Conservation (phyloP, 495 filamentous ascomycete genomes). For the Sordaria brevicollis region DNA sequence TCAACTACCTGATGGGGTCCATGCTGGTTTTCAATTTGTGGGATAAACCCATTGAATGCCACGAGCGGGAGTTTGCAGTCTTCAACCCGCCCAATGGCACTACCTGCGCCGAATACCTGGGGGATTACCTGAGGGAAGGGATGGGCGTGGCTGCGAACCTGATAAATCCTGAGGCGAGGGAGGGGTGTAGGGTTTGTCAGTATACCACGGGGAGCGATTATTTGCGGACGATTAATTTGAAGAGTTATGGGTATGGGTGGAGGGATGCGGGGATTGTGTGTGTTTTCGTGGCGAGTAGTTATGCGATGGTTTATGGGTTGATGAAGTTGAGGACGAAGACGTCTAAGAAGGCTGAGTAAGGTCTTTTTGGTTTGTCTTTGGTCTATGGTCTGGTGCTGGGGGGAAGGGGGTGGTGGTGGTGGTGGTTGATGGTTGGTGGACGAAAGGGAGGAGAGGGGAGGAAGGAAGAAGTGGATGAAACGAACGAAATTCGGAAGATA, state of each 20-base stretch:
- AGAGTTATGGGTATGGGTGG: conserved; percentile 47
- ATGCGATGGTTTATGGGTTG: conserved; percentile 18
- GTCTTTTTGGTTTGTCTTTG: not conserved
- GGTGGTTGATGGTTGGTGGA: not conserved
- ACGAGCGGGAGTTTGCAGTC: conserved; percentile 9
- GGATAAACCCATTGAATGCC: conserved; percentile 9
- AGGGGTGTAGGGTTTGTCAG: conserved; percentile 52
- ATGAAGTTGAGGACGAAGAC: conserved; percentile 23
- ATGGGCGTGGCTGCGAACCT: conserved; percentile 22
- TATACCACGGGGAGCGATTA: conserved; percentile 48
- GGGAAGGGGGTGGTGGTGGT: not conserved
- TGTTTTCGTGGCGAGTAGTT: conserved; percentile 23
- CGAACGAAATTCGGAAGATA: too few species aligned
- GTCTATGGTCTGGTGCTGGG: too few species aligned
- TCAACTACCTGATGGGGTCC: conserved; percentile 43
- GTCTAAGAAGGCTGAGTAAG: conserved; percentile 21
- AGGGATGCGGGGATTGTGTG: conserved; percentile 43
- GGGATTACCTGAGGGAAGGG: conserved; percentile 12
- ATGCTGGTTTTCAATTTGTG: conserved; percentile 17
- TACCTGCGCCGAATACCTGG: conserved; percentile 19
- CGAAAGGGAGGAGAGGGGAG: too few species aligned
- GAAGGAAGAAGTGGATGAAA: too few species aligned
- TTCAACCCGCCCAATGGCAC: conserved; percentile 16
- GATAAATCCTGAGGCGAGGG: conserved; percentile 29
- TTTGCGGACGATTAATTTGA: conserved; percentile 22